Percentiles rank a stretch among this genome's conserved stretches.
Evolutionary conservation across 2,329 filamentous ascomycete genomes (phyloP).

Genomic region (Stagonosporopsis cucurbitacearum): DNA sequence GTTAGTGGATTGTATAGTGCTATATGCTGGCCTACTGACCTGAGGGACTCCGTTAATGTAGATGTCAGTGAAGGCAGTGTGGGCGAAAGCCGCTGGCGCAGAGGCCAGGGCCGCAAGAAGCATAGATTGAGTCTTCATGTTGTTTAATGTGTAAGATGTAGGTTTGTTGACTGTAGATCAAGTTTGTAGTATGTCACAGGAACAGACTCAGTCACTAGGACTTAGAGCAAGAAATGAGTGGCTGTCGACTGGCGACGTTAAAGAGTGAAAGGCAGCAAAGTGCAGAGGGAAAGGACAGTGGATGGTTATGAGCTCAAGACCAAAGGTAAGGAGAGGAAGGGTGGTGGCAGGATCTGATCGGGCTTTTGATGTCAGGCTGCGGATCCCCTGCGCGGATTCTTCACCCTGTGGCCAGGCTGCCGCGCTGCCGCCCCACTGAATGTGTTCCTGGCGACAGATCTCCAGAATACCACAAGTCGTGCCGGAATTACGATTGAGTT

Average conservation of each 20-base stretch:
- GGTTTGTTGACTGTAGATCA: conserved; percentile 2
- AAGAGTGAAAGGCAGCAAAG: conserved; percentile 41
- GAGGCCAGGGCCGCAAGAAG: conserved; percentile 43
- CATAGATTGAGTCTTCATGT: conserved; percentile 46
- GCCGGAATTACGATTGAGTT: conserved; percentile 23
- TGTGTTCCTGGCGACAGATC: conserved; percentile 37
- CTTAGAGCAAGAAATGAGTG: conserved; percentile 39
- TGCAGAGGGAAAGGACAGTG: conserved; percentile 43
- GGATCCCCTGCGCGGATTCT: conserved; percentile 19
- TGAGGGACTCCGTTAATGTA: conserved; percentile 42
- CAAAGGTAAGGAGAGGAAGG: conserved; percentile 34
- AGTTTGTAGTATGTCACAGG: conserved; percentile 32
- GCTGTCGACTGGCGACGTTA: conserved; percentile 48
- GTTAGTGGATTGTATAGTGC: conserved; percentile 26
- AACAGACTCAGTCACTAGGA: conserved; percentile 44
- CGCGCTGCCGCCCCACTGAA: conserved; percentile 29
- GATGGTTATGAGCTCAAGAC: conserved; percentile 32
- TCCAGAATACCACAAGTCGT: conserved; percentile 22
- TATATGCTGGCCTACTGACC: conserved; percentile 22
- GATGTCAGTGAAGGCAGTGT: conserved; percentile 47
- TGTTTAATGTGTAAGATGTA: conserved; percentile 14
- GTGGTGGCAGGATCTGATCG: conserved; percentile 17
- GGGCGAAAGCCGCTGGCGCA: conserved; percentile 42
- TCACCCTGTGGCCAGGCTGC: conserved; percentile 19
- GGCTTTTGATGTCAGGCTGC: conserved; percentile 35